These are phyloP conservation scores for Trypanosoma mega DNA, from an alignment of 208 protist species.

Conservation along the genomic window DNA sequence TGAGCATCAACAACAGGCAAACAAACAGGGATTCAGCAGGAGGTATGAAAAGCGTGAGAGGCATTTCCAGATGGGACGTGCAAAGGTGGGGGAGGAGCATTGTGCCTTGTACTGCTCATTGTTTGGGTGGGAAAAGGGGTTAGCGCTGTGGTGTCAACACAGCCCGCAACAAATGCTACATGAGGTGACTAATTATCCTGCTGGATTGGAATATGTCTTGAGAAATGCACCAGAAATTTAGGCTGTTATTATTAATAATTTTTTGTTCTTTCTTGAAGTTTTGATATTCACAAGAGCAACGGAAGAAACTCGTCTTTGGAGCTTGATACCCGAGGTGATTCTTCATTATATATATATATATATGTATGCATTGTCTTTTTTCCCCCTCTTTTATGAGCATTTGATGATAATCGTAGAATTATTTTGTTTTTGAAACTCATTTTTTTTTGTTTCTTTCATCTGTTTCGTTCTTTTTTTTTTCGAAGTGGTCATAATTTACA, in stretches of 20 bases:
- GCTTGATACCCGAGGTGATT: too few species aligned
- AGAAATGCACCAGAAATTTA: neutral
- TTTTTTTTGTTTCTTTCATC: too few species aligned
- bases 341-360: constrained; percentile 3
- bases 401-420: too few species aligned
- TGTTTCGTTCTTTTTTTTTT: too few species aligned
- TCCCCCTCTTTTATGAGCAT: too few species aligned
- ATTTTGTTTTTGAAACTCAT: too few species aligned
- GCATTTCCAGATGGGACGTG: neutral
- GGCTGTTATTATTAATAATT: constrained; percentile 4
- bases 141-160: constrained; percentile 40
- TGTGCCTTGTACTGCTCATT: constrained; percentile 34
- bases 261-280: constrained; percentile 20
- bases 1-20: too few species aligned
- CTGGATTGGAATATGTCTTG: constrained; percentile 30
- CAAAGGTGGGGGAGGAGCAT: constrained; percentile 25
- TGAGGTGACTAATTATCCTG: constrained; percentile 30
- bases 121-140: constrained; percentile 50
- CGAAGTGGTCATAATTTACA: too few species aligned
- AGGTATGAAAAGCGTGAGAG: neutral
- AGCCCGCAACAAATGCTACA: constrained; percentile 34
- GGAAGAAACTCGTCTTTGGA: too few species aligned
- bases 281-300: too few species aligned
- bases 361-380: too few species aligned
- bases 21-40: too few species aligned